Evolutionary conservation across 257 asterid genomes (phyloP).

Genomic region (Solanum sitiens): DNA sequence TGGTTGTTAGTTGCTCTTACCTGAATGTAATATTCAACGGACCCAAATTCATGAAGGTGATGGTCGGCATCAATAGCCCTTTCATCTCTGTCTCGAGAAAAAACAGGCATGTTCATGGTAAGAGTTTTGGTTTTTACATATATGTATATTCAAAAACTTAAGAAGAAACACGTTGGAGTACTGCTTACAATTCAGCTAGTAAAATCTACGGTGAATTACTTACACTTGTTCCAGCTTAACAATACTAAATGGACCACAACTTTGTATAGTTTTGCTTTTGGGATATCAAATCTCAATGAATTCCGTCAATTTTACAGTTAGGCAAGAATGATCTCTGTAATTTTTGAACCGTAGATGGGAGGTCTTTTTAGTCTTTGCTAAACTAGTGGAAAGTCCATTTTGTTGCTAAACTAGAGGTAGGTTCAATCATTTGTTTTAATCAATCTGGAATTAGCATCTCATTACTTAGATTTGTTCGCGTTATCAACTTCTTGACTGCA

Average conservation of each 20-base stretch:
- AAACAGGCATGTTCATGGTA: neutral
- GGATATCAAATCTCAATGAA: neutral
- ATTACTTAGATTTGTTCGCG: neutral
- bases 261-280: neutral
- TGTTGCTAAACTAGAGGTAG: neutral
- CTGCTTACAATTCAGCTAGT: neutral
- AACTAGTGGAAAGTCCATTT: neutral
- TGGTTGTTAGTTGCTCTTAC: slow-evolving; percentile 13
- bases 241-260: neutral
- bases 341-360: neutral
- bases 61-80: slow-evolving; percentile 57
- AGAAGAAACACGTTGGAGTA: neutral
- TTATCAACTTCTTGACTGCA: neutral
- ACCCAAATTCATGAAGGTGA: slow-evolving; percentile 76
- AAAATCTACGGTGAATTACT: neutral
- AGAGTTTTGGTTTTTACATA: neutral
- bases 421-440: neutral
- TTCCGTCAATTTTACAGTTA: neutral
- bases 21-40: slow-evolving; percentile 72
- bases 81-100: slow-evolving; percentile 34
- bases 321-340: neutral
- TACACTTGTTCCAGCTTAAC: neutral
- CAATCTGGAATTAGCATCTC: neutral
- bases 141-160: neutral
- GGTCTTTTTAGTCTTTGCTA: neutral